Percentiles rank a stretch among this genome's conserved stretches.
These are phyloP conservation scores for Cynara cardunculus DNA, from an alignment of 129 eudicot species.

Conservation along the genomic window DNA sequence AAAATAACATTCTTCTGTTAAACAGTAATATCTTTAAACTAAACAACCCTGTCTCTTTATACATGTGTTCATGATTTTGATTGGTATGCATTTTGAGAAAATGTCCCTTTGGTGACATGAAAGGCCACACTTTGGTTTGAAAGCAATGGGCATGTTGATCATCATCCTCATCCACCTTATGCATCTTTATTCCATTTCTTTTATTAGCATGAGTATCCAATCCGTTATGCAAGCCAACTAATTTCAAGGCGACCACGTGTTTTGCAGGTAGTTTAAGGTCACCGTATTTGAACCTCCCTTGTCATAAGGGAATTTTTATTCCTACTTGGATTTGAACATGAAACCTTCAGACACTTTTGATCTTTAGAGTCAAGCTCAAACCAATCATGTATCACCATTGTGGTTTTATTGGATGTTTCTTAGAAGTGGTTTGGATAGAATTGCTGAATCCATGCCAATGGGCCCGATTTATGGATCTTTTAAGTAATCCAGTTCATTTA, in stretches of 20 bases:
- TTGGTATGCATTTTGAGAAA: background rate
- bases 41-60: no score
- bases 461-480: constrained; percentile 7
- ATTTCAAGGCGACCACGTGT: no score
- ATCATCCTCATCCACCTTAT: background rate
- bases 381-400: no score
- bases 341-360: no score
- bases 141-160: constrained; percentile 7
- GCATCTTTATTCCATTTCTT: no score
- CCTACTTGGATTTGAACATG: no score
- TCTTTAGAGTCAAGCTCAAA: no score
- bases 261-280: no score
- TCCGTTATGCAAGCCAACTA: no score
- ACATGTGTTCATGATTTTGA: background rate
- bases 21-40: background rate
- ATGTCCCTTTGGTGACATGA: constrained; percentile 21
- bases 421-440: background rate
- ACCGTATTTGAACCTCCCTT: no score
- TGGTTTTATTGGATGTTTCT: background rate
- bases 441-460: background rate
- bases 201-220: no score
- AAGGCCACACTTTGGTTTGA: constrained; percentile 22
- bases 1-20: background rate
- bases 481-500: background rate
- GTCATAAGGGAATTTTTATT: no score